Percentiles rank a stretch among this genome's conserved stretches.
These are phyloP conservation scores for Phytophthora quininea DNA, from an alignment of 352 stramenopile species.

Conservation along the genomic window DNA sequence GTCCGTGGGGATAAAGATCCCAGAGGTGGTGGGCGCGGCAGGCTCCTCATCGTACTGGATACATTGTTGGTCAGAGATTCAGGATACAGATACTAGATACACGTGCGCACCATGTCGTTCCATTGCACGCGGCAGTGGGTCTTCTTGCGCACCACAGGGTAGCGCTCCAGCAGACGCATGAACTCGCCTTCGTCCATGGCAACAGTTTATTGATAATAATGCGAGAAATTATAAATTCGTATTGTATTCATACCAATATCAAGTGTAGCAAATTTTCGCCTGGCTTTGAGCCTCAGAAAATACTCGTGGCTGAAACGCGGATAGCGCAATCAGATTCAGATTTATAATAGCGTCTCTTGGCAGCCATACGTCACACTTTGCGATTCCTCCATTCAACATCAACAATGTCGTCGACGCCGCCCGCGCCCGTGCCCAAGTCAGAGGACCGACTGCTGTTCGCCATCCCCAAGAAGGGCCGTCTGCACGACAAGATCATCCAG, in stretches of 20 bases:
- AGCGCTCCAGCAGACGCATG: constrained; percentile 67
- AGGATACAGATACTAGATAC: too few relatives aligned
- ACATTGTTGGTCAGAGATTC: background rate
- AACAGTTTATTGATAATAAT: too few relatives aligned
- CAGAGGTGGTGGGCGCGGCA: constrained; percentile 17
- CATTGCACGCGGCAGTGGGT: constrained; percentile 80
- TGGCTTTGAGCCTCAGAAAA: background rate
- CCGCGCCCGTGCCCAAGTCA: constrained; percentile 23
- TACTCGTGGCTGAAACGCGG: background rate
- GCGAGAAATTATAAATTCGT: too few relatives aligned
- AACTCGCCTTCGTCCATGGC: constrained; percentile 79
- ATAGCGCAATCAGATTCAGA: too few relatives aligned
- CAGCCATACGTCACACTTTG: constrained; percentile 15
- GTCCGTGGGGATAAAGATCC: constrained; percentile 26
- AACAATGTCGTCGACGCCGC: constrained; percentile 18
- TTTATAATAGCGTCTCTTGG: too few relatives aligned
- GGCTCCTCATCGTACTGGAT: constrained; percentile 34
- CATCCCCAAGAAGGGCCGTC: constrained; percentile 97
- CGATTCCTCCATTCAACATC: constrained; percentile 3
- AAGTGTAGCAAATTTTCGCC: background rate
- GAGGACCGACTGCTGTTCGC: constrained; percentile 90
- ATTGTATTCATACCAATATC: background rate
- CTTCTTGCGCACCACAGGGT: constrained; percentile 81
- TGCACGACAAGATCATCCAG: constrained; percentile 96
- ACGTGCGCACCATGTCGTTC: constrained; percentile 62